These are phyloP conservation scores for Stephania yunnanensis DNA, from an alignment of 164 flowering plant species.

Conservation along the genomic window DNA sequence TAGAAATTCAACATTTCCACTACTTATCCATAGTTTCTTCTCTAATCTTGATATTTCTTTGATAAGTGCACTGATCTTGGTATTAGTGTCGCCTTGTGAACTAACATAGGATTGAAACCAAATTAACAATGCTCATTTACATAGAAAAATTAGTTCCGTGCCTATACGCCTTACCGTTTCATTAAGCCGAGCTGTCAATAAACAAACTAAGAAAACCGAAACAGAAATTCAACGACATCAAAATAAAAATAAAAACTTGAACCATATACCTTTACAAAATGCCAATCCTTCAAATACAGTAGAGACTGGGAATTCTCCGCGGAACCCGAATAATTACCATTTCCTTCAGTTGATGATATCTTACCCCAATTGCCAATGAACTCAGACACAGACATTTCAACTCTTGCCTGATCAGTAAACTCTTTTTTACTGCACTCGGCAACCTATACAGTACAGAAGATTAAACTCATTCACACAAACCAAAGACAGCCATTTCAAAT, in stretches of 20 bases:
- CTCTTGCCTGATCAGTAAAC: constrained; percentile 74
- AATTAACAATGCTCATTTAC: too few species aligned
- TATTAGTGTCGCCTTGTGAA: too few species aligned
- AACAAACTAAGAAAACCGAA: not conserved
- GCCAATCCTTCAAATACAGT: constrained; percentile 95
- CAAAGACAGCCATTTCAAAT: not conserved
- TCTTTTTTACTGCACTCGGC: constrained; percentile 76
- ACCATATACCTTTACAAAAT: constrained; percentile 73
- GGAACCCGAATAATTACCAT: constrained; percentile 8
- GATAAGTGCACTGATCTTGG: too few species aligned
- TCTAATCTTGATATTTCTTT: too few species aligned
- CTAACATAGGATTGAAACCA: too few species aligned
- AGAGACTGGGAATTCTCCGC: constrained; percentile 23
- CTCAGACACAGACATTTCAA: constrained; percentile 78
- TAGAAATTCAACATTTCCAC: too few species aligned
- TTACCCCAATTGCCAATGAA: constrained; percentile 55
- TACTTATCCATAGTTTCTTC: too few species aligned
- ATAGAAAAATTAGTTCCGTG: too few species aligned
- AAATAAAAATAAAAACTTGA: not conserved
- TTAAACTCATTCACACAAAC: not conserved
- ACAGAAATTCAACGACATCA: not conserved
- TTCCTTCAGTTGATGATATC: constrained; percentile 15
- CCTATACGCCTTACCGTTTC: too few species aligned
- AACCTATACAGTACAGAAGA: constrained; percentile 42
- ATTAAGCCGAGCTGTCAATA: not conserved